Evolutionary conservation across 2,329 filamentous ascomycete species (phyloP).

Genomic region (Microsporum canis): DNA sequence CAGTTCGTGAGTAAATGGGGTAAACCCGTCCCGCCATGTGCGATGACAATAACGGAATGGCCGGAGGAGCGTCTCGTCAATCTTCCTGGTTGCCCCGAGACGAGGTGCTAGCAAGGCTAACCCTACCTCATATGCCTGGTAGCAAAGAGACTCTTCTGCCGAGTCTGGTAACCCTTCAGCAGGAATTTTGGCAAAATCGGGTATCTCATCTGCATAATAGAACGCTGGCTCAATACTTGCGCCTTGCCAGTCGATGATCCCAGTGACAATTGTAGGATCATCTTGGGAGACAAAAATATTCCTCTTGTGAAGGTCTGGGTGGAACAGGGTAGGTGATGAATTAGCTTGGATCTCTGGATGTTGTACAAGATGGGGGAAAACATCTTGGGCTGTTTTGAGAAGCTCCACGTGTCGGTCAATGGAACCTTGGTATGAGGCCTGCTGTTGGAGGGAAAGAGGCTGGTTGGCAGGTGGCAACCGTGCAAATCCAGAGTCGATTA

Average conservation of each 20-base stretch:
- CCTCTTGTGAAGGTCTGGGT: slow-evolving; percentile 33
- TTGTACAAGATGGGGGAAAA: slow-evolving; percentile 23
- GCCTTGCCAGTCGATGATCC: slow-evolving; percentile 23
- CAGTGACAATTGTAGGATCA: slow-evolving; percentile 23
- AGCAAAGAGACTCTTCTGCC: slow-evolving; percentile 15
- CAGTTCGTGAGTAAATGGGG: slow-evolving; percentile 32
- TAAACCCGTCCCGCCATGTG: slow-evolving; percentile 34
- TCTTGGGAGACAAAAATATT: slow-evolving; percentile 35
- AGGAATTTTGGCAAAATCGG: slow-evolving; percentile 29
- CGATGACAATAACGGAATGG: slow-evolving; percentile 32
- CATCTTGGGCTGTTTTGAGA: slow-evolving; percentile 20
- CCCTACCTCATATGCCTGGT: slow-evolving; percentile 22
- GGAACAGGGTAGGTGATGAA: slow-evolving; percentile 26
- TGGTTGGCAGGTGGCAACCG: slow-evolving; percentile 20
- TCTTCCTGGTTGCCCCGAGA: slow-evolving; percentile 17
- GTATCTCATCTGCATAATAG: slow-evolving; percentile 20
- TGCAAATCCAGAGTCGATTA: slow-evolving; percentile 31
- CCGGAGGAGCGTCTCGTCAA: slow-evolving; percentile 28
- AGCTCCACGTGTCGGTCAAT: slow-evolving; percentile 25
- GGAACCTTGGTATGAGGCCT: slow-evolving; percentile 27
- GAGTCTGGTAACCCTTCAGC: slow-evolving; percentile 17
- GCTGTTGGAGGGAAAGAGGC: slow-evolving; percentile 12
- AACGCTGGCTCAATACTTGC: slow-evolving; percentile 16
- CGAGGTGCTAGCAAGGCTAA: slow-evolving; percentile 12
- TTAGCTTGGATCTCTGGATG: slow-evolving; percentile 21